Evolutionary conservation across 306 rosid species (phyloP), one percentile per base, ranked within the genome.

Genomic region (Prunus padus): DNA sequence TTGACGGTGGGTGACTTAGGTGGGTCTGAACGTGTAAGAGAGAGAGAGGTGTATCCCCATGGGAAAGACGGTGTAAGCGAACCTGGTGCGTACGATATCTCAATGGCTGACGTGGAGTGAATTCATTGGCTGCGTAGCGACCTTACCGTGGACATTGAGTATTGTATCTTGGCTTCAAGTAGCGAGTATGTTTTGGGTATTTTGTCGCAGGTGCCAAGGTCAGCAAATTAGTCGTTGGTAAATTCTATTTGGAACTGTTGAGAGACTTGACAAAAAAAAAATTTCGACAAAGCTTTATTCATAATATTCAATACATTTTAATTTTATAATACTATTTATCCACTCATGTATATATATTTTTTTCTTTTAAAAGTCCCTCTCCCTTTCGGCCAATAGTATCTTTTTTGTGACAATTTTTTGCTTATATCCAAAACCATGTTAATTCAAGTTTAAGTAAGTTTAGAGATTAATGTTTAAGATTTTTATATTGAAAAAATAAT

Each of bases 1-100:
- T 59, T 72, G 82, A 80, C 73, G 77, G 77, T 76, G 82, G 67
- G 84, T 52, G 84, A 76, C 84, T 80, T 80, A 59, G 81, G 82
- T 80, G 81, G 82, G 77, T 73, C 77, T 73, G 68, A 44, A 73
- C 60, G 68, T 69, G 69, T 67, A 42, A 18, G 65, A 51, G 60
- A 71, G 76, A 13, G 69, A 67, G 67, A 50, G 73, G 33, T 26
- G 45, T 59, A 60, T 72, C 62, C 77, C 62, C 82, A 74, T 77
- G 83, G 73, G 76, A 75, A 75, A 63, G 65, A 78, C 70, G 77
- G 76, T 64, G 69, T 74, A 64, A 9, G 55, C 54, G 73, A 72
- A 69, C 73, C 84, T 28, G 69, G 63, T 69, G 71, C 71, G 67
- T 67, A 51, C 73, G 79, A 52, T 55, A 73, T 4, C 37, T 9